Evolutionary conservation across 2,329 filamentous ascomycete species (phyloP).

Genomic region (Leptographium procerum): DNA sequence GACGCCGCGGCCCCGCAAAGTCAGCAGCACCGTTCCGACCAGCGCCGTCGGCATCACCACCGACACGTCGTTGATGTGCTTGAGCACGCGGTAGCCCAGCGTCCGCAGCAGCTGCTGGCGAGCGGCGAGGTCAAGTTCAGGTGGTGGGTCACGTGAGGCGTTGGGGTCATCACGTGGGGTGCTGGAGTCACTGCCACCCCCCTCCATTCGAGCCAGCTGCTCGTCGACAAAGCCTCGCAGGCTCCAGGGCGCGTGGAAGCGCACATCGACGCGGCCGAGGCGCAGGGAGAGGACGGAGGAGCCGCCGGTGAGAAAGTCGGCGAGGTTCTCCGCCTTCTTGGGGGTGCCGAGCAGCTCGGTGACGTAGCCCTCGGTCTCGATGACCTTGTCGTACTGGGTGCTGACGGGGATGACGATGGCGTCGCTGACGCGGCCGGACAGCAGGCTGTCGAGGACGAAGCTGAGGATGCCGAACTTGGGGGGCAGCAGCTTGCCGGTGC

Average conservation of each 20-base stretch:
- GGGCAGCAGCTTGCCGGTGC: conserved; percentile 84
- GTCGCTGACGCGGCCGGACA: conserved; percentile 81
- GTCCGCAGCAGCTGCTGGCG: conserved; percentile 69
- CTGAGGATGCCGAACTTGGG: conserved; percentile 93
- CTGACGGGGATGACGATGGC: conserved; percentile 90
- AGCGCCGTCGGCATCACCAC: conserved; percentile 97
- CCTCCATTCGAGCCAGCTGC: conserved; percentile 49
- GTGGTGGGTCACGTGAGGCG: neutral
- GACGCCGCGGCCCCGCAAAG: conserved; percentile 80
- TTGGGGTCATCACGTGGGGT: too few relatives aligned
- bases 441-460: conserved; percentile 81
- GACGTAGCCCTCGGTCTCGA: conserved; percentile 95
- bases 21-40: conserved; percentile 87
- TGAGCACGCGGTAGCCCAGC: conserved; percentile 81
- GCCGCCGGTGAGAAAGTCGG: conserved; percentile 72
- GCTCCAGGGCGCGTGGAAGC: conserved; percentile 96
- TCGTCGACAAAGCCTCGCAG: conserved; percentile 68
- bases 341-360: conserved; percentile 87
- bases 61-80: conserved; percentile 90
- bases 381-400: conserved; percentile 97
- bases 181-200: too few relatives aligned
- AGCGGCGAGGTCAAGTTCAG: conserved; percentile 26
- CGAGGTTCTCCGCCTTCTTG: conserved; percentile 89
- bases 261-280: conserved; percentile 83
- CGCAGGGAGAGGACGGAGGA: conserved; percentile 83